Evolutionary conservation across 768 basidiomycete species (phyloP).

Genomic region (Rubroboletus satanas): DNA sequence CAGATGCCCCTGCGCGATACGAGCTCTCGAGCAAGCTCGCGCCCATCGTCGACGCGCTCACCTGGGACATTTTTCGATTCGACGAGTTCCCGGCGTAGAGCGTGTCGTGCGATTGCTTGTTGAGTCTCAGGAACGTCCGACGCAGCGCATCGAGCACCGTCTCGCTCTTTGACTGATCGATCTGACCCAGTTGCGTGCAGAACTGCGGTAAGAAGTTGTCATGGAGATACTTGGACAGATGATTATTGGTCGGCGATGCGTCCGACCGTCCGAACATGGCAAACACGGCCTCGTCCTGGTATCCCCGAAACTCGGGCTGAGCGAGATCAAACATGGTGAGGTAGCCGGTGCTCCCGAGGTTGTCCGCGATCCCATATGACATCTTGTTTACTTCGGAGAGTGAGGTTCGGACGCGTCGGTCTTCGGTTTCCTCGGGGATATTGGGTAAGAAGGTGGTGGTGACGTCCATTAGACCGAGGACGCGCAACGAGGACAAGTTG

Average conservation of each 20-base stretch:
- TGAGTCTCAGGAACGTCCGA: constrained; percentile 82
- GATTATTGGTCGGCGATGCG: constrained; percentile 54
- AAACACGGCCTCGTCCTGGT: constrained; percentile 81
- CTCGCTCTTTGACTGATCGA: constrained; percentile 41
- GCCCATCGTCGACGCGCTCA: constrained; percentile 43
- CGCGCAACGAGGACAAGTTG: constrained; percentile 75
- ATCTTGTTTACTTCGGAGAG: constrained; percentile 84
- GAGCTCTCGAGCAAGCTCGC: constrained; percentile 40
- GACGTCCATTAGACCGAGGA: constrained; percentile 98
- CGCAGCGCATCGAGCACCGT: constrained; percentile 73
- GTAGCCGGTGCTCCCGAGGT: constrained; percentile 72
- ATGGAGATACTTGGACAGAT: constrained; percentile 77
- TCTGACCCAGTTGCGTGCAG: constrained; percentile 48
- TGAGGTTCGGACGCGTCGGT: constrained; percentile 89
- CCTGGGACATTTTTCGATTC: constrained; percentile 70
- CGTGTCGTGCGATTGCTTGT: constrained; percentile 73
- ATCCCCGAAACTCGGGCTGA: constrained; percentile 74
- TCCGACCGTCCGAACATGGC: constrained; percentile 90
- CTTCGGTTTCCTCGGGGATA: constrained; percentile 81
- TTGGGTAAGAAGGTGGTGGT: constrained; percentile 57
- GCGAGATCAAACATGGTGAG: constrained; percentile 92
- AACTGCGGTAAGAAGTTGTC: constrained; percentile 74
- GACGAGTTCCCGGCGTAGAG: constrained; percentile 43
- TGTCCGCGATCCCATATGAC: constrained; percentile 96
- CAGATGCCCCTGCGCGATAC: constrained; percentile 74